Conservation (phyloP, 2,329 filamentous ascomycete species). For the Fusarium sp. region DNA sequence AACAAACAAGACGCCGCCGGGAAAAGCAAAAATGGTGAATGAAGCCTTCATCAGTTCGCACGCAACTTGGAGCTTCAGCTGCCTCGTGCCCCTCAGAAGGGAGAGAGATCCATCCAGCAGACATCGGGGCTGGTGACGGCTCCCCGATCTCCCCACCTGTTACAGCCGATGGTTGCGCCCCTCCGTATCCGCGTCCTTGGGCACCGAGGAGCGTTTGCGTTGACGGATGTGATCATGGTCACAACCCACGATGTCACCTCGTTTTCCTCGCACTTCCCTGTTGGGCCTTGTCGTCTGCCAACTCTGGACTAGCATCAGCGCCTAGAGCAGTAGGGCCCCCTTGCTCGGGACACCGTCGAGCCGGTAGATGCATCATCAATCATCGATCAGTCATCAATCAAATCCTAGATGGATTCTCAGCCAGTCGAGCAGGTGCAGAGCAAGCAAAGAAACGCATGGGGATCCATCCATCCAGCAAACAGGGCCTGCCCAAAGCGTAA, state of each 20-base stretch:
- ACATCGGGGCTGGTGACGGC: slow-evolving; percentile 28
- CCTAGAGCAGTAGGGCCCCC: slow-evolving; percentile 20
- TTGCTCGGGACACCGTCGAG: slow-evolving; percentile 36
- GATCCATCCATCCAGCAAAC: slow-evolving; percentile 9
- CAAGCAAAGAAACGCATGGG: slow-evolving; percentile 1
- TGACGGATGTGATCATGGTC: slow-evolving; percentile 34
- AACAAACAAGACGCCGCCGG: slow-evolving; percentile 11
- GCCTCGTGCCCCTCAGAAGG: background rate
- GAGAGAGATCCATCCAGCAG: background rate
- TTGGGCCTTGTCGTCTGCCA: slow-evolving; percentile 35
- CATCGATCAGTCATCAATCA: slow-evolving; percentile 28
- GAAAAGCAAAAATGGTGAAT: no score
- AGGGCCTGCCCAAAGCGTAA: slow-evolving; percentile 12
- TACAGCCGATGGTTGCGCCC: slow-evolving; percentile 13
- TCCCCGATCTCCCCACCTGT: slow-evolving; percentile 39
- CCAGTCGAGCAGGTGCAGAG: slow-evolving; percentile 1
- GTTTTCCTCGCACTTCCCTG: slow-evolving; percentile 31
- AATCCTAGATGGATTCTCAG: slow-evolving; percentile 27
- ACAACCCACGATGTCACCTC: slow-evolving; percentile 32
- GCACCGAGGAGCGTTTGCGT: slow-evolving; percentile 32
- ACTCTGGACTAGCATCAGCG: slow-evolving; percentile 31
- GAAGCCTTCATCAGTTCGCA: no score
- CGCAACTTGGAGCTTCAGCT: no score
- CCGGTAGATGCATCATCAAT: slow-evolving; percentile 38
- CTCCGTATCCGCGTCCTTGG: slow-evolving; percentile 24